These are phyloP conservation scores for Mortierella sp. DNA, from an alignment of 371 early-diverging fungal species.

Conservation along the genomic window DNA sequence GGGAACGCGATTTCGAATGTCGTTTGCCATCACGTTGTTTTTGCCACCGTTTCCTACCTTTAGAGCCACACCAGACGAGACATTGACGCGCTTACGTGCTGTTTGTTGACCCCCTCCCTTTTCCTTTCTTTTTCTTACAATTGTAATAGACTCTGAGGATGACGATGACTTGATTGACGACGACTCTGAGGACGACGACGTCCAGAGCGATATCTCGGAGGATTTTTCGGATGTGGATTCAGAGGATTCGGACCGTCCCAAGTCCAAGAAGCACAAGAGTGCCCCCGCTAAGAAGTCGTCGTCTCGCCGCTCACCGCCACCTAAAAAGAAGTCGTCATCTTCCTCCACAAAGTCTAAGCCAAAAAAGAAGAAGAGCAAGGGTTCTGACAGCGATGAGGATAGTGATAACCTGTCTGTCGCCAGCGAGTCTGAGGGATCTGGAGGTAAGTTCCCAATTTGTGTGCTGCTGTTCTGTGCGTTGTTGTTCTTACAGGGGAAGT, in stretches of 20 bases:
- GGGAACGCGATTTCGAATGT: conserved; percentile 3
- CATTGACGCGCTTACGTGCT: not conserved
- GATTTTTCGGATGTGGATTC: conserved; percentile 58
- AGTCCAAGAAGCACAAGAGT: conserved; percentile 32
- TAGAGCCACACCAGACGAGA: not conserved
- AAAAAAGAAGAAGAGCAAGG: conserved; percentile 54
- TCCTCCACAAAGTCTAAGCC: conserved; percentile 41
- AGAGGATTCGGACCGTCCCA: conserved; percentile 45
- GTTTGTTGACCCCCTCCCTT: not conserved
- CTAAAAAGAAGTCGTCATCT: conserved; percentile 44
- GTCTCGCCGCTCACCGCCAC: conserved; percentile 45
- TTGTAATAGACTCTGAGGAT: conserved; percentile 27
- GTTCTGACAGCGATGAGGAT: conserved; percentile 59
- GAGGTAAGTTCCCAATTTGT: conserved; percentile 31
- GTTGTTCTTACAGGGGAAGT: not conserved
- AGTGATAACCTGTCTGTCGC: conserved; percentile 57
- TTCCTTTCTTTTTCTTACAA: not conserved
- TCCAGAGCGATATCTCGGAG: conserved; percentile 31
- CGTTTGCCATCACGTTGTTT: not conserved
- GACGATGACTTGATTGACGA: conserved; percentile 40
- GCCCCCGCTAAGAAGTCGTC: conserved; percentile 27
- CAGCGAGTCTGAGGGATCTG: conserved; percentile 55
- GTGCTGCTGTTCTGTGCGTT: not conserved
- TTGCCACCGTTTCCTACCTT: not conserved
- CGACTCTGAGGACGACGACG: conserved; percentile 48